Evolutionary conservation across 140 eudicot genomes (phyloP).

Genomic region (Oenanthe javanica): DNA sequence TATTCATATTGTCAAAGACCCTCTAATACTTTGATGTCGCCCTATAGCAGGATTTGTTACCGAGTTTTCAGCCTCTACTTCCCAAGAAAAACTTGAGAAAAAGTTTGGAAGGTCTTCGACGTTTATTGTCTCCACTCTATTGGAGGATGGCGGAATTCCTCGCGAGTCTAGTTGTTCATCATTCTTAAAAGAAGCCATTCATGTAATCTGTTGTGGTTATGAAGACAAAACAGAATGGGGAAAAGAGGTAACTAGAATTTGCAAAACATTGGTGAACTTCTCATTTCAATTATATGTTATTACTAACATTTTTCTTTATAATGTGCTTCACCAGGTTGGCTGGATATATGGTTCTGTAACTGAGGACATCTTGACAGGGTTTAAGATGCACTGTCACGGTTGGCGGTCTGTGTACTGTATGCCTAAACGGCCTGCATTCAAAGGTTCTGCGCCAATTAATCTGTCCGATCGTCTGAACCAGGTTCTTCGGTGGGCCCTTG

Average conservation of each 20-base stretch:
- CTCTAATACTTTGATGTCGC: background rate
- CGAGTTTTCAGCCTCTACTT: slow-evolving; percentile 7
- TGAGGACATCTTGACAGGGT: slow-evolving; percentile 24
- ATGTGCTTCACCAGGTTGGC: slow-evolving; percentile 1
- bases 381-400: slow-evolving; percentile 20
- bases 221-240: slow-evolving; percentile 15
- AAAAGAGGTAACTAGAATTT: background rate
- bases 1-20: background rate
- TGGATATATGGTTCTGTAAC: slow-evolving; percentile 16
- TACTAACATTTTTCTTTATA: background rate
- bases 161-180: background rate
- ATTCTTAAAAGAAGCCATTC: slow-evolving; percentile 5
- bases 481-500: slow-evolving; percentile 25
- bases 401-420: slow-evolving; percentile 25
- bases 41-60: background rate
- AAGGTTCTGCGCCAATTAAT: slow-evolving; percentile 23
- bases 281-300: background rate
- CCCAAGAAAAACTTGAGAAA: slow-evolving; percentile 5
- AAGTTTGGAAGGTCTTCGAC: slow-evolving; percentile 11
- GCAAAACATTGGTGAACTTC: background rate
- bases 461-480: slow-evolving; percentile 16
- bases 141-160: slow-evolving; percentile 6
- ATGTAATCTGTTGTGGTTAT: slow-evolving; percentile 10
- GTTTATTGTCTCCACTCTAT: background rate
- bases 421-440: slow-evolving; percentile 21